Conservation (phyloP, 768 basidiomycete genomes). For the Leccinum sublutescens region DNA sequence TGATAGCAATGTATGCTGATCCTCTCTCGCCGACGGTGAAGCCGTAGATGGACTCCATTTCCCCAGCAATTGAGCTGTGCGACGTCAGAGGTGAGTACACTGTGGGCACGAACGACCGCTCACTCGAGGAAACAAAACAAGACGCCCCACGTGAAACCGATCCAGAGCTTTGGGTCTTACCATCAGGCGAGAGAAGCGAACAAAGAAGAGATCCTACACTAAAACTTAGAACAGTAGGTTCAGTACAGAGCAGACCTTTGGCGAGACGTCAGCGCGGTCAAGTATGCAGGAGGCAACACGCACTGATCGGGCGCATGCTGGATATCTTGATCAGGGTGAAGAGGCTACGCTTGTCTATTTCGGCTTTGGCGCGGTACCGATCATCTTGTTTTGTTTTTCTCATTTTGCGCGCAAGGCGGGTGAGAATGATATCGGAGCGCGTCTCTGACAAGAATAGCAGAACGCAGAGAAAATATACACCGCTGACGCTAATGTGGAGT, state of each 20-base stretch:
- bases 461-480: slow-evolving; percentile 47
- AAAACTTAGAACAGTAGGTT: slow-evolving; percentile 73
- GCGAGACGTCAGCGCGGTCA: neutral
- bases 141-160: slow-evolving; percentile 76
- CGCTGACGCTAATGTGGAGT: slow-evolving; percentile 44
- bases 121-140: slow-evolving; percentile 66
- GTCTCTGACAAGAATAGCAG: slow-evolving; percentile 70
- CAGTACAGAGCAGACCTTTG: slow-evolving; percentile 35
- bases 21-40: slow-evolving; percentile 63
- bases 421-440: slow-evolving; percentile 66
- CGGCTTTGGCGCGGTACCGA: slow-evolving; percentile 60
- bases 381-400: slow-evolving; percentile 65
- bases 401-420: slow-evolving; percentile 56
- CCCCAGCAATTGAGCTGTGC: slow-evolving; percentile 51
- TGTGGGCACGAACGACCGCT: slow-evolving; percentile 5
- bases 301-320: slow-evolving; percentile 69
- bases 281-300: slow-evolving; percentile 30
- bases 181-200: slow-evolving; percentile 6
- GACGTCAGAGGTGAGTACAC: slow-evolving; percentile 1
- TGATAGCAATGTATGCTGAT: slow-evolving; percentile 54
- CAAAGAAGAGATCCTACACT: slow-evolving; percentile 45
- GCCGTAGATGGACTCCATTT: slow-evolving; percentile 54
- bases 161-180: slow-evolving; percentile 50
- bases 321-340: slow-evolving; percentile 64
- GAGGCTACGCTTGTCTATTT: slow-evolving; percentile 59